phyloP scores from a whole-genome alignment of 2,329 filamentous ascomycete genomes.

The Penicillium sp. region DNA sequence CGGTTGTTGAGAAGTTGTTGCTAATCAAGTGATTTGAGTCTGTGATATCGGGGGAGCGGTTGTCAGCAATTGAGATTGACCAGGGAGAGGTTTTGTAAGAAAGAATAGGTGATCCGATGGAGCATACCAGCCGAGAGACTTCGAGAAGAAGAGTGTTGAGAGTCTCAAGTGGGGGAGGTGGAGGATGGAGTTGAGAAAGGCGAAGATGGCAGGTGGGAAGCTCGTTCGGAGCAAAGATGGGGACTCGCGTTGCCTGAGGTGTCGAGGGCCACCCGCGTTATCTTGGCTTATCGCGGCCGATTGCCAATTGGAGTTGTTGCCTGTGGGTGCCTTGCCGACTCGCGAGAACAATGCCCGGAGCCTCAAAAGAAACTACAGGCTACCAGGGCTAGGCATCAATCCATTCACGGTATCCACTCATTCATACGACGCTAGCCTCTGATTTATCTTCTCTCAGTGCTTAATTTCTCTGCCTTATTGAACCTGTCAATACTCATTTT shows the following conservation, averaged over 20 bases:
- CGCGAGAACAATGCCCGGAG: neutral
- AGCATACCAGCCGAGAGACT: conserved; percentile 19
- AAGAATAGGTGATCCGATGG: neutral
- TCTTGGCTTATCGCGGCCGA: neutral
- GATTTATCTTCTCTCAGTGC: neutral
- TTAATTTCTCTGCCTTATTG: neutral
- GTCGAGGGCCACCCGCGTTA: conserved; percentile 5
- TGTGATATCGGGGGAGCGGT: conserved; percentile 7
- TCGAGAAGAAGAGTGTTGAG: conserved; percentile 10
- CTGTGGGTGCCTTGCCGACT: neutral
- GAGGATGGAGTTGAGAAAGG: conserved; percentile 19
- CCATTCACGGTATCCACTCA: no score
- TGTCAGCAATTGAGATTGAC: conserved; percentile 19
- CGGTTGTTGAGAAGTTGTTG: conserved; percentile 32
- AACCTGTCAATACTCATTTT: no score
- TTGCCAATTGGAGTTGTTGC: neutral
- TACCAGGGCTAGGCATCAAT: no score
- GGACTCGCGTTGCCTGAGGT: conserved; percentile 21
- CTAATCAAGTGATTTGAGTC: conserved; percentile 32
- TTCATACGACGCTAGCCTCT: no score
- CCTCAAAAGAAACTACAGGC: no score
- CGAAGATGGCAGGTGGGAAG: conserved; percentile 18
- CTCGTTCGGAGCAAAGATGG: conserved; percentile 22
- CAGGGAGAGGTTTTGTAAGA: neutral
- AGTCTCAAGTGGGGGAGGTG: conserved; percentile 7